Evolutionary conservation across 371 early-diverging fungal species (phyloP), one percentile per base, ranked within the genome.

Genomic region (Umbelopsis sp.): DNA sequence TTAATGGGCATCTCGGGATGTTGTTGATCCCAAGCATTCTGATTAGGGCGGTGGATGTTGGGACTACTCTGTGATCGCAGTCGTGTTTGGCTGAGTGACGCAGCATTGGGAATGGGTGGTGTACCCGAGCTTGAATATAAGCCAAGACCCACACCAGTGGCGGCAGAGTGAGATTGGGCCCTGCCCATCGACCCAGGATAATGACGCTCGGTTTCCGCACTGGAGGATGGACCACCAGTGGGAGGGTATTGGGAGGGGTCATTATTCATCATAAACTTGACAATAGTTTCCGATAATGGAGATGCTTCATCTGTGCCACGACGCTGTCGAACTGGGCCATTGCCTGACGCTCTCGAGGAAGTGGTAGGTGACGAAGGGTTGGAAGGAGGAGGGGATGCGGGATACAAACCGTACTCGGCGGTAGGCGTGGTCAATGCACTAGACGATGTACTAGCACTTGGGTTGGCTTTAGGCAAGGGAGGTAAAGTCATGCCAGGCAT

Each of bases 31-130:
- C 69, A 4, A 63, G 68, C 6, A 70, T 65, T 22, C 68, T 71
- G 14, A 70, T 67, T 4, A 71, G 37, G 70, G 50, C 14, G 64
- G 29, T 79, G 87, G 50, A 91, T 87, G 66, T 89, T 89, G 44
- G 91, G 89, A 69, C 85, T 91, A 69, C 89, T 88, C 66, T 87
- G 87, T 12, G 89, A 88, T 12, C 91, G 81, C 64, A 84, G 75
- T 9, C 89, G 81, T n/a, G 82, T 82, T 35, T 76, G 83, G 16
- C 74, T 44, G 74, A 65, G 74, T 73, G 53, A 57, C 66, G 69
- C 5, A 65, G 71, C 6, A 66, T 69, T 57, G 70, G 74, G 10
- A 64, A 69, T 65, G 67, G 74, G 37, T 44, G 70, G 65, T 12
- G 70, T 32, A 35, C 53, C 52, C 53, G 24, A 44, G 53, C 41